These are phyloP conservation scores for Yamadazyma ubonensis DNA, from an alignment of 805 yeast species.

Conservation along the genomic window DNA sequence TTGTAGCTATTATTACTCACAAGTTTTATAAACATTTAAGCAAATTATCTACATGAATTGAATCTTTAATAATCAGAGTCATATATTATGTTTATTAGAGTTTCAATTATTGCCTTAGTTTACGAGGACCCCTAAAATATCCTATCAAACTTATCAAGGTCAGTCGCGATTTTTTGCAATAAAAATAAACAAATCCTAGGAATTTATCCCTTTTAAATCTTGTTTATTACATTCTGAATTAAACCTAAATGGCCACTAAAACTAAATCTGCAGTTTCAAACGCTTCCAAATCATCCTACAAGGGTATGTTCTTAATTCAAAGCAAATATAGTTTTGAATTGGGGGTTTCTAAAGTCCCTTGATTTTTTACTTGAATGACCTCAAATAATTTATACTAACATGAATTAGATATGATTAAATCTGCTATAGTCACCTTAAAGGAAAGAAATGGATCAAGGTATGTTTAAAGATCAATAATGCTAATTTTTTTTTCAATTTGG, in stretches of 20 bases:
- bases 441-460: slow-evolving; percentile 79
- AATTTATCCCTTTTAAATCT: not conserved
- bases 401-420: slow-evolving; percentile 54
- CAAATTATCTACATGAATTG: no score
- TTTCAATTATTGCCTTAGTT: no score
- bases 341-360: not conserved
- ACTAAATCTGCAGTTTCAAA: slow-evolving; percentile 22
- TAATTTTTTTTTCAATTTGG: not conserved
- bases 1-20: no score
- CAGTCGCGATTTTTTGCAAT: slow-evolving; percentile 16
- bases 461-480: slow-evolving; percentile 23
- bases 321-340: slow-evolving; percentile 1
- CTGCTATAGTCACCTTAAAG: slow-evolving; percentile 67
- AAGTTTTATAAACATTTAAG: no score
- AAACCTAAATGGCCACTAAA: slow-evolving; percentile 35
- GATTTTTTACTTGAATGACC: slow-evolving; percentile 2
- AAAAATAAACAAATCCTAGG: slow-evolving; percentile 16
- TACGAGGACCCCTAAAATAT: no score
- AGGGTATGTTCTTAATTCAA: slow-evolving; percentile 35
- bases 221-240: not conserved
- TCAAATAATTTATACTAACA: slow-evolving; percentile 5
- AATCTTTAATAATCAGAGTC: no score
- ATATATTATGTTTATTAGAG: no score
- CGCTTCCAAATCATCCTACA: slow-evolving; percentile 41
- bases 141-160: not conserved